Percentiles rank a stretch among this genome's conserved stretches.
These are phyloP conservation scores for Globisporangium paroecandrum DNA, from an alignment of 352 stramenopile species.

Conservation along the genomic window DNA sequence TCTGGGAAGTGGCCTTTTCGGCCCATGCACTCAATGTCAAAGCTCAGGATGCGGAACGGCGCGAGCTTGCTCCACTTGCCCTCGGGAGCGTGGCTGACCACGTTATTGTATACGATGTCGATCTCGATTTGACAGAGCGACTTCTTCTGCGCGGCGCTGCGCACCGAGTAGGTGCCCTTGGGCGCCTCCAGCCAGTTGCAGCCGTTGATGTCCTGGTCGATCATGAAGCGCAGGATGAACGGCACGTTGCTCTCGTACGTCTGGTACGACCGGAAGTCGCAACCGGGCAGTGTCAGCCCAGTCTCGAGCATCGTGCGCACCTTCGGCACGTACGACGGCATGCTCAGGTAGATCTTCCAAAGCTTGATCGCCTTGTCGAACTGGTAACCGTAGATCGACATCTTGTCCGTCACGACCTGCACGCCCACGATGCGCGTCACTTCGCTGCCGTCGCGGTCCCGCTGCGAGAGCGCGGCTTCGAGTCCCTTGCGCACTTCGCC, in stretches of 20 bases:
- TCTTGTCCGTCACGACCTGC: conserved; percentile 71
- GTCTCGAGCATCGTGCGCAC: conserved; percentile 89
- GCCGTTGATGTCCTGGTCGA: conserved; percentile 96
- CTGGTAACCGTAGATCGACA: conserved; percentile 88
- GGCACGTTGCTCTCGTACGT: conserved; percentile 99
- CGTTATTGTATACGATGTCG: conserved; percentile 97
- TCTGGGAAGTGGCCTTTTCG: conserved; percentile 95
- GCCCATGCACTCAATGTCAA: conserved; percentile 99
- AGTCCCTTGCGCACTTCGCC: conserved; percentile 69
- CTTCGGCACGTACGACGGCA: conserved; percentile 94
- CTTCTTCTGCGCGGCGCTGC: conserved; percentile 60
- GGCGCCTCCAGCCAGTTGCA: conserved; percentile 97
- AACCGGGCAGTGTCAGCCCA: conserved; percentile 69
- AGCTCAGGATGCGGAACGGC: conserved; percentile 96
- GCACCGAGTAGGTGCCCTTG: conserved; percentile 88
- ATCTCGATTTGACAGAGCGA: conserved; percentile 95
- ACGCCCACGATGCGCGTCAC: conserved; percentile 57
- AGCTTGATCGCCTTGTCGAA: conserved; percentile 68
- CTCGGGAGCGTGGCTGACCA: conserved; percentile 91
- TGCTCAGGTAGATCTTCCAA: conserved; percentile 92
- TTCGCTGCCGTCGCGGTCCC: conserved; percentile 48
- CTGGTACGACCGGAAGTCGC: conserved; percentile 70
- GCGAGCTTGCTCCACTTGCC: conserved; percentile 97
- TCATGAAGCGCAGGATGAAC: conserved; percentile 99
- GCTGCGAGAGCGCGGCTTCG: conserved; percentile 48